Conservation (phyloP, 179 eudicot species). For the Vitellaria paradoxa region DNA sequence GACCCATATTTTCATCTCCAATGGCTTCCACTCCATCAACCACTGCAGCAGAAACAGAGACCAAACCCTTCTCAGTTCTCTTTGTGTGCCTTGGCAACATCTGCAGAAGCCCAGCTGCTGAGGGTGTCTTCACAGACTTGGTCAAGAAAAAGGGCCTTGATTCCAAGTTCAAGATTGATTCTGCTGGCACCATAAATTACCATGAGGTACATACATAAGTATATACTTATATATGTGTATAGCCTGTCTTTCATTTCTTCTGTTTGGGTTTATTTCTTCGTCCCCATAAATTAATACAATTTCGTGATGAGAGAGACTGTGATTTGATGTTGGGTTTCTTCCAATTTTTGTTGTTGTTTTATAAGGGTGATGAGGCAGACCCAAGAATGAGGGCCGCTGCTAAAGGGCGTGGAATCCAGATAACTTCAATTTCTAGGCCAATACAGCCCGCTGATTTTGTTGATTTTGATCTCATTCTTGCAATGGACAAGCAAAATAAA, state of each 20-base stretch:
- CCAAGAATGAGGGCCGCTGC: slow-evolving; percentile 92
- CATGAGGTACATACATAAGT: slow-evolving; percentile 50
- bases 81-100: slow-evolving; percentile 96
- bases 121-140: slow-evolving; percentile 80
- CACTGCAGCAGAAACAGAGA: slow-evolving; percentile 12
- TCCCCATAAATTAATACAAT: background rate
- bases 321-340: slow-evolving; percentile 7
- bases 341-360: slow-evolving; percentile 9
- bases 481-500: slow-evolving; percentile 89
- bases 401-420: slow-evolving; percentile 79
- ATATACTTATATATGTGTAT: too few relatives aligned
- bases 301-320: background rate
- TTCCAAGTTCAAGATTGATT: slow-evolving; percentile 71
- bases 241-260: background rate
- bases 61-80: slow-evolving; percentile 65
- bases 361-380: slow-evolving; percentile 88
- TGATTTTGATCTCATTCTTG: slow-evolving; percentile 96
- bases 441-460: slow-evolving; percentile 74
- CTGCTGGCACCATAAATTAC: slow-evolving; percentile 90
- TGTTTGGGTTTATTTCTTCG: background rate
- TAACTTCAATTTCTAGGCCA: slow-evolving; percentile 88
- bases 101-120: slow-evolving; percentile 97
- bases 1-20: background rate
- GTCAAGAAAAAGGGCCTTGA: slow-evolving; percentile 64
- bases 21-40: slow-evolving; percentile 17